phyloP scores from a whole-genome alignment of 176 grass and related monocot genomes.

The Chloris gayana region DNA sequence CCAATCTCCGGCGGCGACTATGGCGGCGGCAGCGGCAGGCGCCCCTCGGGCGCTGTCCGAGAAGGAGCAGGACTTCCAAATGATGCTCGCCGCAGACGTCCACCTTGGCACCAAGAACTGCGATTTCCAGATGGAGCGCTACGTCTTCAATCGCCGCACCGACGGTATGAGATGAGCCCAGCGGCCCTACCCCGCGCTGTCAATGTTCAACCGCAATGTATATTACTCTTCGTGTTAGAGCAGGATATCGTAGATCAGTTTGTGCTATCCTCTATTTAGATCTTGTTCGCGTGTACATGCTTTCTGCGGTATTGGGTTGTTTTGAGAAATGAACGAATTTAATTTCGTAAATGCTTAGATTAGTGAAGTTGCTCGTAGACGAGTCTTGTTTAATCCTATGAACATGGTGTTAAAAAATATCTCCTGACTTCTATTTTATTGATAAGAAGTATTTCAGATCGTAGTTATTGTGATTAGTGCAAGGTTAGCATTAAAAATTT shows the following conservation, averaged over 20 bases:
- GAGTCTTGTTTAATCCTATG: slow-evolving; percentile 1
- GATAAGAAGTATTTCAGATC: no score
- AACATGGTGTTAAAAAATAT: not conserved
- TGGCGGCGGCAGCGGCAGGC: slow-evolving; percentile 34
- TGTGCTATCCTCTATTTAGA: not conserved
- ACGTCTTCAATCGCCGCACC: slow-evolving; percentile 68
- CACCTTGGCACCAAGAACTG: slow-evolving; percentile 98
- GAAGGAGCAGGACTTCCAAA: slow-evolving; percentile 76
- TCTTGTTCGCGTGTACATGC: not conserved
- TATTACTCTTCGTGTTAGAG: no score
- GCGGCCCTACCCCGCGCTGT: not conserved
- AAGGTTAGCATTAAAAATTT: no score
- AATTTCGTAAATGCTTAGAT: not conserved
- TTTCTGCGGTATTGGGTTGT: no score
- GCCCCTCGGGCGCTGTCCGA: slow-evolving; percentile 47
- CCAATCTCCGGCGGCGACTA: slow-evolving; percentile 13
- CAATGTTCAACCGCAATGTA: no score
- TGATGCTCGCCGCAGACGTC: slow-evolving; percentile 90
- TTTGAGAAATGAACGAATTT: not conserved
- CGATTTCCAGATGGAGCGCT: slow-evolving; percentile 99
- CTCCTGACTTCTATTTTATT: no score
- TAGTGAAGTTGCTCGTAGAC: not conserved
- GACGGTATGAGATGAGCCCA: slow-evolving; percentile 61
- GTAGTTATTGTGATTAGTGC: not conserved
- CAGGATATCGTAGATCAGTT: not conserved